Evolutionary conservation across 1,284 basidiomycete species (phyloP).

Genomic region (Trametes polyzona): DNA sequence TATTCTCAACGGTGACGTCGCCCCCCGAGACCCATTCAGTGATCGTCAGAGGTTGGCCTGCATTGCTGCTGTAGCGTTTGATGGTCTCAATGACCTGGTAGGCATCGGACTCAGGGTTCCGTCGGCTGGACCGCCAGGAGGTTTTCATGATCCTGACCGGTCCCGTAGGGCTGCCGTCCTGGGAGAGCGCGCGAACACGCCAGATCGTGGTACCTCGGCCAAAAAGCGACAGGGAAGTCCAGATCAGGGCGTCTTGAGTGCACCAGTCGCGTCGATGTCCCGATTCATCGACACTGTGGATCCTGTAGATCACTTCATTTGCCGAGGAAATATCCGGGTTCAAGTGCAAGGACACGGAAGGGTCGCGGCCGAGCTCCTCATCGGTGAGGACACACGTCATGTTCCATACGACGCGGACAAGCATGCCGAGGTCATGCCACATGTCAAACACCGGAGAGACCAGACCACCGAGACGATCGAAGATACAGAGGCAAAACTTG

Average conservation of each 20-base stretch:
- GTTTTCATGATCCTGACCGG: conserved; percentile 20
- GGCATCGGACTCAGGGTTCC: conserved; percentile 14
- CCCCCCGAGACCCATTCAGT: not conserved
- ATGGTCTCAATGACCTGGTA: conserved; percentile 1
- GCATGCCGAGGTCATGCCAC: not conserved
- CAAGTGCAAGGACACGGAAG: conserved; percentile 14
- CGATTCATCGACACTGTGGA: not conserved
- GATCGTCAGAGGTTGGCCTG: too few relatives aligned
- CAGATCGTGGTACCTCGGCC: conserved; percentile 24
- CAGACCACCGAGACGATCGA: conserved; percentile 24
- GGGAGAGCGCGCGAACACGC: conserved; percentile 5
- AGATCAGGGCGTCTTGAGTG: conserved; percentile 12
- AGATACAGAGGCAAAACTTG: conserved; percentile 25
- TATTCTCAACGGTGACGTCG: too few relatives aligned
- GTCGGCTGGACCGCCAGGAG: conserved; percentile 18
- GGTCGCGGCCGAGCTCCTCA: conserved; percentile 9
- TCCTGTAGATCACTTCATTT: not conserved
- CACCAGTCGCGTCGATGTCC: conserved; percentile 4
- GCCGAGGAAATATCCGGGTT: too few relatives aligned
- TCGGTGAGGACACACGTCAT: conserved; percentile 3
- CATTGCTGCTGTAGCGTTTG: not conserved
- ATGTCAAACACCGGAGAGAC: conserved; percentile 18
- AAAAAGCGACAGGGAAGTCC: conserved; percentile 25
- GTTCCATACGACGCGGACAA: conserved; percentile 7
- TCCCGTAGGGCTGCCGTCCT: not conserved